Evolutionary conservation across 805 yeast species (phyloP).

Genomic region (Komagataella kurtzmanii): DNA sequence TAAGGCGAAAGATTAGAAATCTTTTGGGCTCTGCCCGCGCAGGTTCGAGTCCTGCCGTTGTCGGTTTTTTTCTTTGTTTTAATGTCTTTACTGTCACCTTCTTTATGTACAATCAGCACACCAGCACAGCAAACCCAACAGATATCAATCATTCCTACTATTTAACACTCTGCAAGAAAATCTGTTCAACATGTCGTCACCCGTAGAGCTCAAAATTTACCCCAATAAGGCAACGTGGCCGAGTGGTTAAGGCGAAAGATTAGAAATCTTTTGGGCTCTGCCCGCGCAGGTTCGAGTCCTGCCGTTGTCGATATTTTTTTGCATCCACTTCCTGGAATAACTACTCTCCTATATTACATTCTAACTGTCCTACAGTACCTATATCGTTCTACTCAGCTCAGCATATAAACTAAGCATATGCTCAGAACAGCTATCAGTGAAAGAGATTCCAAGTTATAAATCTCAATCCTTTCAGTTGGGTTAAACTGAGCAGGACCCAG

Average conservation of each 20-base stretch:
- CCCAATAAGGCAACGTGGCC: conserved; percentile 28
- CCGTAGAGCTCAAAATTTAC: not conserved
- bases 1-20: conserved; percentile 52
- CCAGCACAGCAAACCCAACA: too few species aligned
- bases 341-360: not conserved
- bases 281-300: conserved; percentile 7
- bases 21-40: conserved; percentile 13
- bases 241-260: conserved; percentile 59
- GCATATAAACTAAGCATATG: not conserved
- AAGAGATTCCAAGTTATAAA: not conserved
- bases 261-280: conserved; percentile 25
- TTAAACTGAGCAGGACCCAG: not conserved
- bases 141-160: too few species aligned
- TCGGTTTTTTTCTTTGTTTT: conserved; percentile 1
- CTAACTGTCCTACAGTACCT: not conserved
- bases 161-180: not conserved
- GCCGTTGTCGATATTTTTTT: conserved; percentile 4
- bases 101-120: too few species aligned
- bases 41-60: conserved; percentile 7
- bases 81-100: too few species aligned
- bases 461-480: not conserved
- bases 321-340: not conserved
- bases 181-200: too few species aligned
- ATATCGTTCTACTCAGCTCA: not conserved
- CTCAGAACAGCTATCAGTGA: not conserved